Conservation (phyloP, 352 stramenopile species). For the Globisporangium sylvaticum region DNA sequence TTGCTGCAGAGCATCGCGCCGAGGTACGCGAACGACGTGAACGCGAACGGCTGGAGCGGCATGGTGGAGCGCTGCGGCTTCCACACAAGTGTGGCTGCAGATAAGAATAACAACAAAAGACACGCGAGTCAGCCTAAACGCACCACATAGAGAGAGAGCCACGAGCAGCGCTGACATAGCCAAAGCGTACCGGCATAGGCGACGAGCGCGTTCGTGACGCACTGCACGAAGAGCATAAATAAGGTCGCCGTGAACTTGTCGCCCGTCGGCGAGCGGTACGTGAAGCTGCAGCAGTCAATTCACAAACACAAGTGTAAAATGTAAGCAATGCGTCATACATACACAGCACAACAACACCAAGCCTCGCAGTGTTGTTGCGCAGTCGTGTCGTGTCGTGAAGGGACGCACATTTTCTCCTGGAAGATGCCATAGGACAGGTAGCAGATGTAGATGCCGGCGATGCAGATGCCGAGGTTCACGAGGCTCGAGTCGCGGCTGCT, state of each 20-base stretch:
- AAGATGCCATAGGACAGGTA: slow-evolving; percentile 92
- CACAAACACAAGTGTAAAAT: neutral
- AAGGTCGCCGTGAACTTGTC: slow-evolving; percentile 90
- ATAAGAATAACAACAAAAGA: neutral
- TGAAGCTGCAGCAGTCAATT: slow-evolving; percentile 48
- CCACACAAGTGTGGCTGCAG: slow-evolving; percentile 79
- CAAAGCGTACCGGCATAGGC: slow-evolving; percentile 52
- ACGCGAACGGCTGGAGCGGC: slow-evolving; percentile 79
- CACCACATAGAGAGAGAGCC: no score
- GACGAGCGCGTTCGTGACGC: slow-evolving; percentile 86
- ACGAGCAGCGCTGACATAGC: no score
- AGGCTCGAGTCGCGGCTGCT: slow-evolving; percentile 54
- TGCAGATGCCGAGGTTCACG: slow-evolving; percentile 81
- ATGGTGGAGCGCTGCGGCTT: slow-evolving; percentile 63
- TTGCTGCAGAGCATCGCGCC: slow-evolving; percentile 91
- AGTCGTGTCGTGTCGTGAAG: neutral
- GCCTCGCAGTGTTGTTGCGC: neutral
- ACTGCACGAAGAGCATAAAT: slow-evolving; percentile 92
- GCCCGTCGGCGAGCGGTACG: slow-evolving; percentile 75
- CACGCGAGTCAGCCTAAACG: neutral
- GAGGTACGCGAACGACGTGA: slow-evolving; percentile 87
- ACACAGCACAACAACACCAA: neutral
- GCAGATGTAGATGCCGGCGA: slow-evolving; percentile 89
- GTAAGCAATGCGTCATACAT: neutral
- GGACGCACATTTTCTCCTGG: slow-evolving; percentile 90